These are phyloP conservation scores for Narthecium ossifragum DNA, from an alignment of 106 monocot species.

Conservation along the genomic window DNA sequence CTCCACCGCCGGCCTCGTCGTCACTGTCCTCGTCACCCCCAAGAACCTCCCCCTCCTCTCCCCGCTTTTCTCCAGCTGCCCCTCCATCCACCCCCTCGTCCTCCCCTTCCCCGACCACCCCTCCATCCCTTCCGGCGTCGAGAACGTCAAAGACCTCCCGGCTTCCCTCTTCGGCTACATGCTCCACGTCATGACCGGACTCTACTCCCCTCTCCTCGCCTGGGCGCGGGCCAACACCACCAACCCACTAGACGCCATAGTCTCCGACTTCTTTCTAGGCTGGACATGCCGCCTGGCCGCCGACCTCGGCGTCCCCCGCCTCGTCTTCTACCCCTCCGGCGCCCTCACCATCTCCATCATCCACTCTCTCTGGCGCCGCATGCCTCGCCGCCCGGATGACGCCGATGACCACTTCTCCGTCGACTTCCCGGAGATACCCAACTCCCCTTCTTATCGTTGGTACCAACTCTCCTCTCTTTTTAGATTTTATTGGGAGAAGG, in stretches of 20 bases:
- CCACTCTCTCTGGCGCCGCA: constrained; percentile 18
- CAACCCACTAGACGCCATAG: constrained; percentile 17
- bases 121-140: constrained; percentile 31
- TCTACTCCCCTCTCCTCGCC: constrained; percentile 34
- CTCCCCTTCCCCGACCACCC: constrained; percentile 39
- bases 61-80: constrained; percentile 22
- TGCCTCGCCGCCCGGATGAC: neutral
- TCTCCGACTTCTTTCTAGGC: constrained; percentile 55
- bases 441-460: constrained; percentile 23
- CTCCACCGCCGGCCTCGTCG: constrained; percentile 13
- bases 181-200: constrained; percentile 25
- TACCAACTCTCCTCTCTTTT: constrained; percentile 24
- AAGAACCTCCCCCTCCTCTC: constrained; percentile 38
- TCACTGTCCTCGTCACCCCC: constrained; percentile 36
- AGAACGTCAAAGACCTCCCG: constrained; percentile 36
- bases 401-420: constrained; percentile 1
- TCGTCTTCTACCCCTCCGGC: constrained; percentile 30
- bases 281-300: constrained; percentile 38
- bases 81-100: constrained; percentile 30
- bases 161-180: constrained; percentile 5
- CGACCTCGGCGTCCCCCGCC: constrained; percentile 31
- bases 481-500: constrained; percentile 33
- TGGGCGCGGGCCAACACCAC: constrained; percentile 38
- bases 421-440: constrained; percentile 29
- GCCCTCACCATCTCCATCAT: constrained; percentile 18